phyloP scores from a whole-genome alignment of 1,139 yeast species.

The Hemisphaericaspora xylofermentans region DNA sequence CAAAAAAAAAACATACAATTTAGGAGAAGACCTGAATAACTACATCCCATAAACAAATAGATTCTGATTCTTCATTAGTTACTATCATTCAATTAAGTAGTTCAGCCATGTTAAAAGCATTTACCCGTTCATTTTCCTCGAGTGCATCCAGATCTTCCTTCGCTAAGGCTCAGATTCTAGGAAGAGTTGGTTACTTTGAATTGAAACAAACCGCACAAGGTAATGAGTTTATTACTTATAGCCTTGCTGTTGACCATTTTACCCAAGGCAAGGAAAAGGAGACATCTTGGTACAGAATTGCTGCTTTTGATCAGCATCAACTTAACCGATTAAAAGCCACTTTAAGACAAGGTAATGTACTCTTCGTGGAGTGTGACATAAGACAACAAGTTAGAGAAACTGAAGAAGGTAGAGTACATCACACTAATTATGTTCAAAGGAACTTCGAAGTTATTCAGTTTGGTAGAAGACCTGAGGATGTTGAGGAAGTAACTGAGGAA shows the following conservation, averaged over 20 bases:
- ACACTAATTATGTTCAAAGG: constrained; percentile 36
- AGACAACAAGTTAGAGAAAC: constrained; percentile 25
- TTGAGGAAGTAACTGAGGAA: constrained; percentile 3
- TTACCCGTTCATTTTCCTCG: constrained; percentile 37
- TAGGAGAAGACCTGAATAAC: too few relatives aligned
- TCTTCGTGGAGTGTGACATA: constrained; percentile 44
- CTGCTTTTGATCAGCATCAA: constrained; percentile 43
- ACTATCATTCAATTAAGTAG: background rate
- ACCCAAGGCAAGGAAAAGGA: constrained; percentile 24
- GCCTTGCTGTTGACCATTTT: constrained; percentile 45
- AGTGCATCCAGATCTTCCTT: constrained; percentile 32
- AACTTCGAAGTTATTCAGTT: constrained; percentile 40
- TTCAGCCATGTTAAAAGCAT: constrained; percentile 26
- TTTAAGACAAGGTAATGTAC: constrained; percentile 43
- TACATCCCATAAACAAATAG: background rate
- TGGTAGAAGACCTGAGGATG: constrained; percentile 27
- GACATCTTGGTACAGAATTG: constrained; percentile 45
- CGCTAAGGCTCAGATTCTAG: constrained; percentile 45
- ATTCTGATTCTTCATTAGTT: background rate
- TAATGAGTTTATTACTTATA: constrained; percentile 38
- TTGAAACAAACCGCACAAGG: constrained; percentile 41
- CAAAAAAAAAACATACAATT: background rate
- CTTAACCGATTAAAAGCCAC: constrained; percentile 33
- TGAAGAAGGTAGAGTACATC: constrained; percentile 27
- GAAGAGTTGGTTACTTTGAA: constrained; percentile 41